Conservation (phyloP, 1,139 yeast species). For the Schwanniomyces etchellsii region DNA sequence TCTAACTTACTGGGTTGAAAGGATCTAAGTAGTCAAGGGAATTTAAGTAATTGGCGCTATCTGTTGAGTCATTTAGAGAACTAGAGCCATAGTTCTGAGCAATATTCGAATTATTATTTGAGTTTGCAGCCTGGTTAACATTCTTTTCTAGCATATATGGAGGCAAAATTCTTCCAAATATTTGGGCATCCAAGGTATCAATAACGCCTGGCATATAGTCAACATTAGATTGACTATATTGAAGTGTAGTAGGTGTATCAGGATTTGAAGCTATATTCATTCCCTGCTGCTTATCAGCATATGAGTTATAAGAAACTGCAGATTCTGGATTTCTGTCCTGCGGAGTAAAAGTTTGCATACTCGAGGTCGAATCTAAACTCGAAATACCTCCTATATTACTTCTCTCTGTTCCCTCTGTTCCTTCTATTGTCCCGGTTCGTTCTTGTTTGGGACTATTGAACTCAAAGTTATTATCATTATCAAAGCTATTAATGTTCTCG, state of each 20-base stretch:
- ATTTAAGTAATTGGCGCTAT: background rate
- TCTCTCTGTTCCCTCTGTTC: background rate
- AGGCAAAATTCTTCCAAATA: constrained; percentile 78
- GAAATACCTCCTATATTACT: background rate
- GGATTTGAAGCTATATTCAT: background rate
- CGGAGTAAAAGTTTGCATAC: background rate
- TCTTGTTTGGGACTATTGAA: background rate
- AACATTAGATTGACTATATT: constrained; percentile 2
- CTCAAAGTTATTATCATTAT: constrained; percentile 2
- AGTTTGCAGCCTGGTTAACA: constrained; percentile 5
- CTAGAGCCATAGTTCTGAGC: background rate
- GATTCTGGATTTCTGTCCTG: background rate
- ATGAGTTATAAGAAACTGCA: background rate
- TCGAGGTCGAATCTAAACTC: background rate
- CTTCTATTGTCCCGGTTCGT: background rate
- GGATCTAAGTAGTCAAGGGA: constrained; percentile 19
- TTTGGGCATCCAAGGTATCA: constrained; percentile 77
- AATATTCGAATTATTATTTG: constrained; percentile 1
- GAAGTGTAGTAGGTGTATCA: background rate
- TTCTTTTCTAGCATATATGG: constrained; percentile 65
- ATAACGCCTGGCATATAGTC: constrained; percentile 70
- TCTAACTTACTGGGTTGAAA: constrained; percentile 7
- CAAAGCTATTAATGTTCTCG: constrained; percentile 28
- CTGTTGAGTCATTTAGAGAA: background rate
- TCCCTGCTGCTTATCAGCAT: background rate